Percentiles rank a stretch among this genome's conserved stretches.
Evolutionary conservation across 371 early-diverging fungal genomes (phyloP).

Genomic region (Actinomortierella wolfii): DNA sequence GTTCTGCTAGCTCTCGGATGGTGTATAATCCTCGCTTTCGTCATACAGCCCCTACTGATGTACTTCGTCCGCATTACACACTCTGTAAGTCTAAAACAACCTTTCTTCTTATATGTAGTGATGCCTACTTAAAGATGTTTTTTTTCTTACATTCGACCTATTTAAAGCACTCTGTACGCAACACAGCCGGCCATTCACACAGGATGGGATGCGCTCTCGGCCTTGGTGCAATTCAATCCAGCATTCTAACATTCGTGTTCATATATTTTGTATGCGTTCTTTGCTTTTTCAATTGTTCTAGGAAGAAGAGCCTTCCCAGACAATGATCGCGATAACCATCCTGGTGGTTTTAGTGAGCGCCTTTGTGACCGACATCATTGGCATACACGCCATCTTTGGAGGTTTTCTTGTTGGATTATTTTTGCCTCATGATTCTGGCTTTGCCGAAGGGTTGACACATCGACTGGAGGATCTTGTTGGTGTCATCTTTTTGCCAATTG

Average conservation of each 20-base stretch:
- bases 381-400: constrained; percentile 94
- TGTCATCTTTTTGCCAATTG: constrained; percentile 85
- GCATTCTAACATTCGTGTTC: too few relatives aligned
- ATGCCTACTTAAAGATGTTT: not conserved
- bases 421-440: constrained; percentile 87
- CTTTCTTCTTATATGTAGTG: not conserved
- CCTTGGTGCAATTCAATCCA: too few relatives aligned
- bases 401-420: constrained; percentile 87
- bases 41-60: constrained; percentile 60
- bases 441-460: constrained; percentile 86
- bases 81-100: constrained; percentile 16
- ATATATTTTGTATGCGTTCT: too few relatives aligned
- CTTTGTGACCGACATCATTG: constrained; percentile 84
- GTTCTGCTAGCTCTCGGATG: constrained; percentile 66
- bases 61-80: constrained; percentile 51
- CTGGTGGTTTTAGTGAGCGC: constrained; percentile 66
- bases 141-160: not conserved
- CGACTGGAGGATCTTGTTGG: constrained; percentile 91
- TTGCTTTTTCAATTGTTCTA: constrained; percentile 11
- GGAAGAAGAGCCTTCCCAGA: constrained; percentile 65
- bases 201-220: too few relatives aligned
- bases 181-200: too few relatives aligned
- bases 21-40: constrained; percentile 58
- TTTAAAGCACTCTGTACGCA: not conserved
- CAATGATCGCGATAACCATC: constrained; percentile 67